Evolutionary conservation across 2,329 filamentous ascomycete genomes (phyloP), one percentile per base, ranked within the genome.

Genomic region (Fusarium illudens): DNA sequence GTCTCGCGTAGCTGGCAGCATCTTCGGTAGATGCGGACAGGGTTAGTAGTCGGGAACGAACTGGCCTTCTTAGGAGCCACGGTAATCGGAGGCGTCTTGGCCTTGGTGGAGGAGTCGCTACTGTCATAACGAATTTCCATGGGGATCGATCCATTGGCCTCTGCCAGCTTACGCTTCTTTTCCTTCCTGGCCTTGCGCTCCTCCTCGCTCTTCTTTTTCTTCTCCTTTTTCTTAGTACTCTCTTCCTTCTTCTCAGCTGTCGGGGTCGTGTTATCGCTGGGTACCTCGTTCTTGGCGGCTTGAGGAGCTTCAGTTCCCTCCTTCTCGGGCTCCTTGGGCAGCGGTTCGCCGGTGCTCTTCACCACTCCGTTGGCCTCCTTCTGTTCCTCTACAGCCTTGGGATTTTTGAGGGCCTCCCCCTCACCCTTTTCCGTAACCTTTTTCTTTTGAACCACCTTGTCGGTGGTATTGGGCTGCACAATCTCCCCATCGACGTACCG

Each of bases 1-100:
- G 94, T 96, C 79, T 98, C 96, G 60, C 96, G 88, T 29, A 99
- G 82, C 76, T 98, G 95, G 76, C 96, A 98, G 77, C 96, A 98
- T 75, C 96, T 87, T 69, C 95, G 88, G 78, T 99, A 99, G 73
- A 99, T 97, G 60, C 95, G 87, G 13, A 94, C 88, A 3, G 96
- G 95, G 75, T 97, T 96, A 2, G 92, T 97, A 0, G 95, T 97
- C 0, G 95, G 94, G 52, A 87, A 70, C 8, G 71, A 70, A 29
- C n/a, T n/a, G n/a, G 73, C 74, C 22, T 74, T 75, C 56, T 73
- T 78, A 17, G 75, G 65, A 15, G 70, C 65, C n/a, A 60, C 51
- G 12, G 49, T 55, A 32, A 56, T 65, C 3, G 70, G 60, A 29
- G 64, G 59, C 22, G 66, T 66, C 54, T 61, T 68, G 15, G 58